phyloP scores from a whole-genome alignment of 2,329 filamentous ascomycete genomes.

The Aspergillus uvarum region DNA sequence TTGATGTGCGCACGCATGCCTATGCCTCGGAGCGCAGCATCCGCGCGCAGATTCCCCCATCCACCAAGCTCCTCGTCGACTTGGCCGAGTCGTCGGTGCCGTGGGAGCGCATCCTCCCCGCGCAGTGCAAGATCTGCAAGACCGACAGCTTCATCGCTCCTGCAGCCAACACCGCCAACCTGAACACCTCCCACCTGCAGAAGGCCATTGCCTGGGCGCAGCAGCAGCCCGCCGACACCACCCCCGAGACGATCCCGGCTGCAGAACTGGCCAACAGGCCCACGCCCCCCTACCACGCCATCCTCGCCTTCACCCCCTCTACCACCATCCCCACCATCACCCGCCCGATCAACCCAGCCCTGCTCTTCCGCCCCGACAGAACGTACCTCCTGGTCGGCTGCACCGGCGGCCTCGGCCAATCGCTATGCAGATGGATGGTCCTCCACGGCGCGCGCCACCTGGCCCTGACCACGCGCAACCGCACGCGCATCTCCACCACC shows the following conservation, averaged over 20 bases:
- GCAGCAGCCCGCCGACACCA: too few species aligned
- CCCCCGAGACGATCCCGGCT: too few species aligned
- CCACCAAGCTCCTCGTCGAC: not conserved
- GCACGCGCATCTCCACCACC: constrained; percentile 14
- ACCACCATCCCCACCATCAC: not conserved
- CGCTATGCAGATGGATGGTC: constrained; percentile 27
- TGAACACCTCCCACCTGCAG: too few species aligned
- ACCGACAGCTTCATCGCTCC: too few species aligned
- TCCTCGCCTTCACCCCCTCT: not conserved
- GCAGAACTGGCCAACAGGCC: not conserved
- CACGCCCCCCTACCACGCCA: not conserved
- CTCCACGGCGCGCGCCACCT: constrained; percentile 22
- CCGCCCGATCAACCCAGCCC: not conserved
- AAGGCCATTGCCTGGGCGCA: too few species aligned
- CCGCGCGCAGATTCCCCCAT: not conserved
- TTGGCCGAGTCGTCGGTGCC: not conserved
- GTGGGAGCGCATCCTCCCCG: not conserved
- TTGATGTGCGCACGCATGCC: not conserved
- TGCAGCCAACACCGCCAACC: too few species aligned
- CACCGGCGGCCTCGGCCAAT: constrained; percentile 25
- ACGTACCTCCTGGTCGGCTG: constrained; percentile 30
- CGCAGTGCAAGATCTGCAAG: too few species aligned
- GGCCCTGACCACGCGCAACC: constrained; percentile 26
- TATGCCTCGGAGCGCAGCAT: not conserved
- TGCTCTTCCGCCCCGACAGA: constrained; percentile 17